Percentiles rank a stretch among this genome's conserved stretches.
Evolutionary conservation across 1,284 basidiomycete genomes (phyloP).

Genomic region (Ceratobasidium sp.): DNA sequence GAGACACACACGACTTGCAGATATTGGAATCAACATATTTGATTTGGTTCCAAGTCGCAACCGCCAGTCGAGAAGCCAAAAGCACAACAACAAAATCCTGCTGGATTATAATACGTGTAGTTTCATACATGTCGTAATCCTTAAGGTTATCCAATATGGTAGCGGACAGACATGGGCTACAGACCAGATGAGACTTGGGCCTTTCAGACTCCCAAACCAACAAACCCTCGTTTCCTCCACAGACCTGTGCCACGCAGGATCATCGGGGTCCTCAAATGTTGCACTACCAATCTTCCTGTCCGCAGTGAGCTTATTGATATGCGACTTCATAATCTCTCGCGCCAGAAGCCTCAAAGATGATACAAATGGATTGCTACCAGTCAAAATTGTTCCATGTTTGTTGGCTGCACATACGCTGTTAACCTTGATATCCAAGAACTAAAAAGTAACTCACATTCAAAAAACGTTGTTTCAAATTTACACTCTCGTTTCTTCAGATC

Average conservation of each 20-base stretch:
- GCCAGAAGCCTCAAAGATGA: constrained; percentile 61
- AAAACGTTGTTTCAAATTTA: constrained; percentile 70
- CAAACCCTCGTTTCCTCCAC: constrained; percentile 54
- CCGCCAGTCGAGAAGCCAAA: constrained; percentile 57
- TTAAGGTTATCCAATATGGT: constrained; percentile 50
- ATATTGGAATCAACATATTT: constrained; percentile 71
- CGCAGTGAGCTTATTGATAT: constrained; percentile 52
- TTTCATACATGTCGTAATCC: constrained; percentile 39
- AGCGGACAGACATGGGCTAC: constrained; percentile 71
- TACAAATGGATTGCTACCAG: constrained; percentile 49
- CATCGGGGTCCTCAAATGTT: constrained; percentile 55
- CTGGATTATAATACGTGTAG: constrained; percentile 55
- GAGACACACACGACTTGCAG: constrained; percentile 50
- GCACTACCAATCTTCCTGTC: constrained; percentile 52
- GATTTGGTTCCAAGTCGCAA: constrained; percentile 58
- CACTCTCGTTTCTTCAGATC: constrained; percentile 60
- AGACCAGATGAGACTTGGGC: constrained; percentile 11
- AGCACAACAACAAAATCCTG: constrained; percentile 58
- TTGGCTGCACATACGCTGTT: too few relatives aligned
- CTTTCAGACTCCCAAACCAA: neutral
- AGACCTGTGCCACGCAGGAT: constrained; percentile 60
- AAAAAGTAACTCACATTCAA: constrained; percentile 59
- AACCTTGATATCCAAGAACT: too few relatives aligned
- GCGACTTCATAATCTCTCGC: constrained; percentile 59
- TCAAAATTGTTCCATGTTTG: too few relatives aligned